Percentiles rank a stretch among this genome's conserved stretches.
These are phyloP conservation scores for Chenopodium suecicum DNA, from an alignment of 148 eudicot species.

Conservation along the genomic window DNA sequence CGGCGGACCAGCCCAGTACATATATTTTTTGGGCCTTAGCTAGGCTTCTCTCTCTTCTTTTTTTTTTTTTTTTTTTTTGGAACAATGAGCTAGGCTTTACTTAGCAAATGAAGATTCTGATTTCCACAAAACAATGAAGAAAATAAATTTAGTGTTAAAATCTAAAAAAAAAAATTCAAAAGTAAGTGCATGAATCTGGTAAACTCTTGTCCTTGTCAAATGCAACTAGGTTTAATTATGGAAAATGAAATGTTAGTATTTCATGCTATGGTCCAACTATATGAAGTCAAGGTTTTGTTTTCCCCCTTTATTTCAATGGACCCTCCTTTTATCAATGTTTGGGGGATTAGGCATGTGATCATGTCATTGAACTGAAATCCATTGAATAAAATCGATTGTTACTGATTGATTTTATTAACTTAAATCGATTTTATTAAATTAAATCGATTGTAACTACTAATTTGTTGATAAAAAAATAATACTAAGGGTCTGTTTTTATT, in stretches of 20 bases:
- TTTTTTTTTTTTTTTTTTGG: too few relatives aligned
- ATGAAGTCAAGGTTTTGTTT: neutral
- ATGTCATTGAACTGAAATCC: neutral
- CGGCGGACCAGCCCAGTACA: neutral
- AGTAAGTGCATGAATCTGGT: neutral
- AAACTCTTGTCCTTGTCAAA: neutral
- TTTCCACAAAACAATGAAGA: neutral
- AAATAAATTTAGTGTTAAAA: neutral
- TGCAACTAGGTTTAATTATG: neutral
- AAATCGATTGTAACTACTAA: too few relatives aligned
- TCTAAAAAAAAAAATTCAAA: too few relatives aligned
- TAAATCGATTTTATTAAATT: too few relatives aligned
- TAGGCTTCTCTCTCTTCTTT: neutral
- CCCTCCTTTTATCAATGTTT: neutral
- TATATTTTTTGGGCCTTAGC: neutral
- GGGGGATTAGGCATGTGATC: constrained; percentile 2
- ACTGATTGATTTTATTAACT: neutral
- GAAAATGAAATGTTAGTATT: constrained; percentile 4
- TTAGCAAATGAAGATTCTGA: neutral
- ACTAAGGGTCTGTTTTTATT: too few relatives aligned
- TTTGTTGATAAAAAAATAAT: too few relatives aligned
- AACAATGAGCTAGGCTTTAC: neutral
- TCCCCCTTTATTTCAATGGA: neutral
- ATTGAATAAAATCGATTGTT: neutral
- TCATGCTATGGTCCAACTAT: neutral